Evolutionary conservation across 345 rosid species (phyloP).

Genomic region (Sisymbrium irio): DNA sequence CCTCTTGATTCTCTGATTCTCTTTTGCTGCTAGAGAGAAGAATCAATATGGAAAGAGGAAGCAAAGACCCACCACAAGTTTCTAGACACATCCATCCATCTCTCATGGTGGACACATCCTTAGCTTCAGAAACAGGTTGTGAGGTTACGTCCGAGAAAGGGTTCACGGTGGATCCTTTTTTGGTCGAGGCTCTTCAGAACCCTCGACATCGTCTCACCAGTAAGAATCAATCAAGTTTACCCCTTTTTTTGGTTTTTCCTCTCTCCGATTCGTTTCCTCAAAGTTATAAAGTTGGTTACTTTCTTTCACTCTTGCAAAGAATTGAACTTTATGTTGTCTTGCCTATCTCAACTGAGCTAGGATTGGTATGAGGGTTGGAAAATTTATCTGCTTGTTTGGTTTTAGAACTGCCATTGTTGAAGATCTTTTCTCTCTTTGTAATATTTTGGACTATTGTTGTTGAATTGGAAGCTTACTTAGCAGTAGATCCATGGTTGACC

Average conservation of each 20-base stretch:
- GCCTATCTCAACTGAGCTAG: neutral
- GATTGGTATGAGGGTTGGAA: slow-evolving; percentile 7
- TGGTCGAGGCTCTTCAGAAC: slow-evolving; percentile 83
- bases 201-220: slow-evolving; percentile 87
- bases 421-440: too few relatives aligned
- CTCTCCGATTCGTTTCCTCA: neutral
- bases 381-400: neutral
- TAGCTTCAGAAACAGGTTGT: neutral
- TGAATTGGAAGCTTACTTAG: neutral
- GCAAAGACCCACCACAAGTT: neutral
- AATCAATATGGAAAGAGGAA: slow-evolving; percentile 19
- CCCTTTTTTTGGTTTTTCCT: neutral
- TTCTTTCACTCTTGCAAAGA: neutral
- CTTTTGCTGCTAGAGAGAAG: slow-evolving; percentile 19
- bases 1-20: slow-evolving; percentile 19
- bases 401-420: neutral
- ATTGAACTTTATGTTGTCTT: neutral
- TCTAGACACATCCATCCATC: slow-evolving; percentile 3
- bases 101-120: slow-evolving; percentile 15
- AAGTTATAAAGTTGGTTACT: too few relatives aligned
- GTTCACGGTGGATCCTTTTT: slow-evolving; percentile 73
- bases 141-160: slow-evolving; percentile 34
- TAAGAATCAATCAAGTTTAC: slow-evolving; percentile 20
- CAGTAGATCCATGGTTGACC: too few relatives aligned
- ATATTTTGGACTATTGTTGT: too few relatives aligned